These are phyloP conservation scores for Epichloe sylvatica DNA, from an alignment of 2,329 filamentous ascomycete species.

Conservation along the genomic window DNA sequence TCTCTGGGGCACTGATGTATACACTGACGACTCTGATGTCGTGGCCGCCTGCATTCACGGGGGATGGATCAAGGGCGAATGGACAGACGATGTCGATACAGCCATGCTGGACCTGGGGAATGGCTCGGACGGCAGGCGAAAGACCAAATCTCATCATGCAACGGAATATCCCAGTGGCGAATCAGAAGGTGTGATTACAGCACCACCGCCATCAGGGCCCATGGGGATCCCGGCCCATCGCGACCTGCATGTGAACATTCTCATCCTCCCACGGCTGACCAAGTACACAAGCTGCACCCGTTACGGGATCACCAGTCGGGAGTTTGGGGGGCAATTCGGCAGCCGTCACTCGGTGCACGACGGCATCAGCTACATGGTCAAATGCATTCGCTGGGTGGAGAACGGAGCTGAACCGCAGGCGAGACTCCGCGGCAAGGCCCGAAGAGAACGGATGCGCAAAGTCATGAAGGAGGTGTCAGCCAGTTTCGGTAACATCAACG, in stretches of 20 bases:
- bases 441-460: slow-evolving; percentile 42
- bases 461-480: slow-evolving; percentile 38
- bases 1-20: slow-evolving; percentile 87
- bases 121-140: slow-evolving; percentile 18
- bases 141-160: slow-evolving; percentile 16
- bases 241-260: slow-evolving; percentile 74
- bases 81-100: slow-evolving; percentile 63
- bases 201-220: slow-evolving; percentile 46
- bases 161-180: slow-evolving; percentile 19
- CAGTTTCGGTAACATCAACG: slow-evolving; percentile 18
- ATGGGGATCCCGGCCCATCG: slow-evolving; percentile 50
- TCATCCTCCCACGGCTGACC: slow-evolving; percentile 68
- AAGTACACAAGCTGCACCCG: slow-evolving; percentile 62
- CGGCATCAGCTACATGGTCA: slow-evolving; percentile 78
- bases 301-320: slow-evolving; percentile 69
- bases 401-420: slow-evolving; percentile 51
- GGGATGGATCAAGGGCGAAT: slow-evolving; percentile 89
- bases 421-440: slow-evolving; percentile 39
- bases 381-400: slow-evolving; percentile 71
- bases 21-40: slow-evolving; percentile 90
- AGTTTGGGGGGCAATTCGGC: slow-evolving; percentile 47
- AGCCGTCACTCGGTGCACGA: slow-evolving; percentile 48
- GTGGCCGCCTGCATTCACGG: slow-evolving; percentile 86
- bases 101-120: slow-evolving; percentile 46
- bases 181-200: slow-evolving; percentile 31